Evolutionary conservation across 345 rosid genomes (phyloP).

Genomic region (Eutrema japonicum): DNA sequence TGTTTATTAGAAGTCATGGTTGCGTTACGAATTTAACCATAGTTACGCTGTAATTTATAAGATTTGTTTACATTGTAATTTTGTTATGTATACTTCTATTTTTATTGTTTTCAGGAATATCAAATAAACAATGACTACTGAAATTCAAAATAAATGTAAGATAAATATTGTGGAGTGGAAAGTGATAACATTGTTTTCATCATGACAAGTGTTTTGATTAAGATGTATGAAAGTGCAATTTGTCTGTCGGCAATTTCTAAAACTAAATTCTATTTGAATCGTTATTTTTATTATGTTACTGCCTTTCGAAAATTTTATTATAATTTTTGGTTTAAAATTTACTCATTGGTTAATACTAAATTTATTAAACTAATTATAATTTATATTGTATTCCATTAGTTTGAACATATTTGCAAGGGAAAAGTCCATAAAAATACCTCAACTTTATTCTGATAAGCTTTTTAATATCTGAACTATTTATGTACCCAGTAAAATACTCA

Average conservation of each 20-base stretch:
- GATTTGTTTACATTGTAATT: too few species aligned
- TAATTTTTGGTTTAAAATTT: not conserved
- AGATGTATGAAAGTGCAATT: not conserved
- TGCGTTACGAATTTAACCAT: too few species aligned
- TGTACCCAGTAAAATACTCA: too few species aligned
- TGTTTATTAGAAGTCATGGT: too few species aligned
- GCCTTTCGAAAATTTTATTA: not conserved
- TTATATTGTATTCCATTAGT: not conserved
- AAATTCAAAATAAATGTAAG: not conserved
- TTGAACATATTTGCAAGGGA: not conserved
- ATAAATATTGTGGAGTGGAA: not conserved
- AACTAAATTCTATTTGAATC: not conserved
- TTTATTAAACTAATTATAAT: not conserved
- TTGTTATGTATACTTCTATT: too few species aligned
- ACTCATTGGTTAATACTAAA: not conserved
- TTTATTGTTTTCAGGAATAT: too few species aligned
- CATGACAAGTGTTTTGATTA: slow-evolving; percentile 1
- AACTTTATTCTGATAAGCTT: too few species aligned
- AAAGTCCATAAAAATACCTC: too few species aligned
- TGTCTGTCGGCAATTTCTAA: not conserved
- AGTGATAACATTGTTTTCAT: not conserved
- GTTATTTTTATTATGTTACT: not conserved
- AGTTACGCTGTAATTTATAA: too few species aligned
- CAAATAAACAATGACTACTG: too few species aligned
- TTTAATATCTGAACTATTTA: too few species aligned